Evolutionary conservation across 306 rosid species (phyloP).

Genomic region (Ziziphus jujuba): DNA sequence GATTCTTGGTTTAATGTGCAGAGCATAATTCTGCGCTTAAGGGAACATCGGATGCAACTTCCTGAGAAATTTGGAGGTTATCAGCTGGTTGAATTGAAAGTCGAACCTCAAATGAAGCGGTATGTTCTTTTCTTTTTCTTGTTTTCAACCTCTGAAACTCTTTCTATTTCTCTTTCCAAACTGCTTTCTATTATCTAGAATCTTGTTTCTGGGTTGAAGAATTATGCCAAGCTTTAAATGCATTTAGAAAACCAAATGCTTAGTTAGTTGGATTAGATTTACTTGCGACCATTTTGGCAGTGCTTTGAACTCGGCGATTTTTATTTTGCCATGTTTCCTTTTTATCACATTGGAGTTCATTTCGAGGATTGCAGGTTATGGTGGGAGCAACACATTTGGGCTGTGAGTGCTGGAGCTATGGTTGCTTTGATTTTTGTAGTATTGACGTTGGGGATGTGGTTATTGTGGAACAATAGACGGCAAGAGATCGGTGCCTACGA

Average conservation of each 20-base stretch:
- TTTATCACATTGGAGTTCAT: neutral
- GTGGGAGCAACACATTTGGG: conserved; percentile 36
- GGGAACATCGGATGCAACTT: conserved; percentile 42
- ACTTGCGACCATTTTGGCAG: neutral
- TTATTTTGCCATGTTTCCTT: neutral
- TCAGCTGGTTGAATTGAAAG: conserved; percentile 40
- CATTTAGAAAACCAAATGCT: too few species aligned
- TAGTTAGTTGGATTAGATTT: too few species aligned
- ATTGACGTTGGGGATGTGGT: conserved; percentile 33
- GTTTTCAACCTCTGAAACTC: neutral
- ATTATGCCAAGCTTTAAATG: too few species aligned
- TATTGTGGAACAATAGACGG: conserved; percentile 34
- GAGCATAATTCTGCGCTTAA: conserved; percentile 37
- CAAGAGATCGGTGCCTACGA: conserved; percentile 28
- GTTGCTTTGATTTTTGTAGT: conserved; percentile 31
- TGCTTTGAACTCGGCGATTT: neutral
- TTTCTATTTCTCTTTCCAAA: neutral
- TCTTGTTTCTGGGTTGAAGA: too few species aligned
- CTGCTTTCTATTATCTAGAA: too few species aligned
- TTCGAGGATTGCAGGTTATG: conserved; percentile 35
- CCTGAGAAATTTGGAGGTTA: conserved; percentile 50
- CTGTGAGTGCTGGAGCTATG: conserved; percentile 26
- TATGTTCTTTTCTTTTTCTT: conserved; percentile 10
- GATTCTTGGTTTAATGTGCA: conserved; percentile 10
- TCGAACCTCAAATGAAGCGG: conserved; percentile 34